Base-by-base conservation (phyloP, 2,329 filamentous ascomycete genomes). In the Trichoderma atroviride region DNA sequence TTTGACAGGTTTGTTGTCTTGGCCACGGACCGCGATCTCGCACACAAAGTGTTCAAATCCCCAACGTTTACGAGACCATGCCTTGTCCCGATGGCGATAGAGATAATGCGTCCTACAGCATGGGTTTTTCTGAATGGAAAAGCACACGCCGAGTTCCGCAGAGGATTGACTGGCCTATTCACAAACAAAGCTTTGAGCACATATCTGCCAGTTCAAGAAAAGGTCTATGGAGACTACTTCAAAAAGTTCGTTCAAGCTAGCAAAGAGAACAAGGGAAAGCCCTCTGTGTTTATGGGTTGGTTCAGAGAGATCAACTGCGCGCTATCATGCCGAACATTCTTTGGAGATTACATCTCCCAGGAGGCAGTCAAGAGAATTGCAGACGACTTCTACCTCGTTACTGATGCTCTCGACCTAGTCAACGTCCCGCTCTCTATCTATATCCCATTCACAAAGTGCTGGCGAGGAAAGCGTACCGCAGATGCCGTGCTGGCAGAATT, bases 111-210 rank as follows among this genome's bases (percentile, higher is more conserved):
- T 24, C 63, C 63, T n/a, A 67, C 63, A 9, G 63, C 63, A 52
- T 67, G 63, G 63, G 63, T 67, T n/a, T 67, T 67, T 11, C 55
- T 59, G n/a, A 58, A 67, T 37, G 63, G 63, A 33, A 67, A 58
- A 47, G 35, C 63, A 5, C 63, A 66, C 33, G 63, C 63, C 6
- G 63, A 67, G 37, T 67, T 67, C 5, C 53, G 53, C 11, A 50
- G 40, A 67, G 63, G 63, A 4, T 29, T 67, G 40, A 67, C 55
- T 4, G 53, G 63, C 13, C 13, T 66, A n/a, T 66, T 66, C 37
- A 66, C 63, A 4, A 66, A 66, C 53, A 66, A 57, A 24, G 63
- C 63, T 24, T 22, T 66, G 27, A 66, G 63, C 37, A 66, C 52
- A 9, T 66, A 66, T 58, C 14, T 66, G 6, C 63, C 63, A 29